Conservation (phyloP, 495 filamentous ascomycete genomes). For the Margaritispora aquatica region DNA sequence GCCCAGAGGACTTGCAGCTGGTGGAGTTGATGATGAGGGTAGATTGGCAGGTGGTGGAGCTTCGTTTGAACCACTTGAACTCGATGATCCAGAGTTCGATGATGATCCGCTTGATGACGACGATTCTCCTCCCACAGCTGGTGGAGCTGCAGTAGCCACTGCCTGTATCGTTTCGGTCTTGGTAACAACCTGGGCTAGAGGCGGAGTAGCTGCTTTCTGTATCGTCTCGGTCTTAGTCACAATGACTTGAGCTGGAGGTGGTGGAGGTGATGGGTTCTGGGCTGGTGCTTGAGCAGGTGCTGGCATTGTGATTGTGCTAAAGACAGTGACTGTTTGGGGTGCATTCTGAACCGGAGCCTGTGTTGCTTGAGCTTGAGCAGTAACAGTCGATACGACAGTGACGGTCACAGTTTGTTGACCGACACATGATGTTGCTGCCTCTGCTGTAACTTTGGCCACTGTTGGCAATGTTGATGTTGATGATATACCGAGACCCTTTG, state of each 20-base stretch:
- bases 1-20: background rate
- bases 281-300: background rate
- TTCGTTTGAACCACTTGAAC: background rate
- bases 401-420: background rate
- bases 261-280: background rate
- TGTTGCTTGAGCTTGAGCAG: background rate
- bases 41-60: background rate
- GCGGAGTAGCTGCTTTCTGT: background rate
- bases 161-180: background rate
- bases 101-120: conserved; percentile 1
- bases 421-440: background rate
- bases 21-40: background rate
- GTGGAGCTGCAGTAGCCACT: background rate
- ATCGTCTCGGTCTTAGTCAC: background rate
- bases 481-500: background rate
- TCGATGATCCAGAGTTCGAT: background rate
- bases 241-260: background rate
- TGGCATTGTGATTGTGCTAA: background rate
- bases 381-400: background rate
- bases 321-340: background rate
- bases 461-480: background rate
- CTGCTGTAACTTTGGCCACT: background rate
- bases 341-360: background rate
- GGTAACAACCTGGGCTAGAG: background rate
- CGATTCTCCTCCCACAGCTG: background rate